These are phyloP conservation scores for Salicornia ramosissima DNA, from an alignment of 148 eudicot genomes.

Conservation along the genomic window DNA sequence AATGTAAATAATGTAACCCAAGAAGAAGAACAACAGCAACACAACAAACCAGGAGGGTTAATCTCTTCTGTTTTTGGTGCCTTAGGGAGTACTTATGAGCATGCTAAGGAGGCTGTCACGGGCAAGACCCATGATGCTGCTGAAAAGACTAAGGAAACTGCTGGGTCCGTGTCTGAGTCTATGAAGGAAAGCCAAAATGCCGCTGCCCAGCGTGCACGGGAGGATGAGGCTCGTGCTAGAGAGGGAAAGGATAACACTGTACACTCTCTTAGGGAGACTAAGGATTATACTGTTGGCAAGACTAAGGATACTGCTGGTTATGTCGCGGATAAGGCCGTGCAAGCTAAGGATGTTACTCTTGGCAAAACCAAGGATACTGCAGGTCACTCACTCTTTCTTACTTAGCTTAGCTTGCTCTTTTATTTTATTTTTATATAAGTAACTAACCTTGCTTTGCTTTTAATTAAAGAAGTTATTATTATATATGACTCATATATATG, in stretches of 20 bases:
- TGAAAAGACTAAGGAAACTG: constrained; percentile 24
- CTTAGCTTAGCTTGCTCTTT: too few relatives aligned
- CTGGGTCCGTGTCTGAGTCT: not conserved
- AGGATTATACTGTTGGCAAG: constrained; percentile 33
- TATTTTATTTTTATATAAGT: too few relatives aligned
- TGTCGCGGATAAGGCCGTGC: constrained; percentile 23
- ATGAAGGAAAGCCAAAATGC: constrained; percentile 12
- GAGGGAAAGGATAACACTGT: constrained; percentile 31
- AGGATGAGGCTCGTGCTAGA: constrained; percentile 27
- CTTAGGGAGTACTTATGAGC: constrained; percentile 30
- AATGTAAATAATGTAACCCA: too few relatives aligned
- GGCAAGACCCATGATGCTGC: constrained; percentile 32
- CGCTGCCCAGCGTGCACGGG: constrained; percentile 14
- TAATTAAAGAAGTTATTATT: too few relatives aligned
- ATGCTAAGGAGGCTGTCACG: constrained; percentile 33
- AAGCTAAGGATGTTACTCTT: constrained; percentile 22
- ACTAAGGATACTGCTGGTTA: constrained; percentile 29
- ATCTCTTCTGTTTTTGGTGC: constrained; percentile 41
- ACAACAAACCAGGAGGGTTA: constrained; percentile 31
- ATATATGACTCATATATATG: too few relatives aligned
- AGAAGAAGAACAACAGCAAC: constrained; percentile 4
- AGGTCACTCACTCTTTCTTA: too few relatives aligned
- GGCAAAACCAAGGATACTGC: constrained; percentile 25
- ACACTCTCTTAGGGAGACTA: constrained; percentile 29
- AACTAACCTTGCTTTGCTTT: too few relatives aligned